Evolutionary conservation across 192 early-diverging fungal genomes (phyloP).

Genomic region (Spinellus fusiger): DNA sequence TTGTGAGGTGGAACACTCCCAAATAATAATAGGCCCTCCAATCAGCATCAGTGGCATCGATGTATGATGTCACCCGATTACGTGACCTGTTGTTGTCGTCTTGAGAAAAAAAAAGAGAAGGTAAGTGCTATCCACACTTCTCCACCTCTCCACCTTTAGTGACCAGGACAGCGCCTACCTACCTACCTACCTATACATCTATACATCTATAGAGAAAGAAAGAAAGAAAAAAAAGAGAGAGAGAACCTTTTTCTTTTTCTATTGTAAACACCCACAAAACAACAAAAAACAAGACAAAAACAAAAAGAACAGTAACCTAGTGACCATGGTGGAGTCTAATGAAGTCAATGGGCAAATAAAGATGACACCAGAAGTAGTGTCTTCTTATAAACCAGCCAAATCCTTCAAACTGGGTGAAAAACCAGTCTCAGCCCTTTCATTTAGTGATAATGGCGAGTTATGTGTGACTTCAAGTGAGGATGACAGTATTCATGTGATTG

Average conservation of each 20-base stretch:
- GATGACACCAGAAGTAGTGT: conserved; percentile 31
- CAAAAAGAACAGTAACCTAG: not conserved
- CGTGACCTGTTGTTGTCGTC: not conserved
- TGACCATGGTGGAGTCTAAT: not conserved
- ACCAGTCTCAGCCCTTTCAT: conserved; percentile 76
- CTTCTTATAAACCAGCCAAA: conserved; percentile 51
- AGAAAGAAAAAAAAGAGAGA: not conserved
- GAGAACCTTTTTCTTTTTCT: not conserved
- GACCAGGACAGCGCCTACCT: too few species aligned
- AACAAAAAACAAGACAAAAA: not conserved
- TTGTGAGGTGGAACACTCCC: too few species aligned
- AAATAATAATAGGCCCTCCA: too few species aligned
- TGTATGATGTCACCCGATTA: not conserved
- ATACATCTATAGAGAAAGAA: not conserved
- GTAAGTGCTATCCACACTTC: not conserved
- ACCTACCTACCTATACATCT: too few species aligned
- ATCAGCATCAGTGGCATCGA: not conserved
- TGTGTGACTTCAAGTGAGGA: conserved; percentile 79
- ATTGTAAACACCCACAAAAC: too few species aligned
- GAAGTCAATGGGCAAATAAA: conserved; percentile 2
- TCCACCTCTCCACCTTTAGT: too few species aligned
- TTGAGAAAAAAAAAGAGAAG: not conserved
- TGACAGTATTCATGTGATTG: conserved; percentile 84
- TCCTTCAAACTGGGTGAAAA: conserved; percentile 71
- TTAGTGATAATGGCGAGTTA: conserved; percentile 66